Conservation (phyloP, 306 rosid species). For the Luffa acutangula region DNA sequence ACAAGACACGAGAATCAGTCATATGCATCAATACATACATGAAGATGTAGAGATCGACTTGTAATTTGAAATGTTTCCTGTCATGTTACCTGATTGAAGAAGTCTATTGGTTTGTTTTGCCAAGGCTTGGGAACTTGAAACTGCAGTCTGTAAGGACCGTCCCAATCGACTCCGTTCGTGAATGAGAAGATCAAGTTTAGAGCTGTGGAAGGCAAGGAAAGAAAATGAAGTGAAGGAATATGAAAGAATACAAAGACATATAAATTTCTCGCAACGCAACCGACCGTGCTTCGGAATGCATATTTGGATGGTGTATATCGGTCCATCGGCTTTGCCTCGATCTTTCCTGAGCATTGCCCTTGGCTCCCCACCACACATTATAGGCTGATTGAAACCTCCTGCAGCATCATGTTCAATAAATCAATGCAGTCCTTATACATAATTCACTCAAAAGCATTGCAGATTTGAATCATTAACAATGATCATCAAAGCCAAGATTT, state of each 20-base stretch:
- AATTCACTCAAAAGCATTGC: background rate
- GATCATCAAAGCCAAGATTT: background rate
- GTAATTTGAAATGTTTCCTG: background rate
- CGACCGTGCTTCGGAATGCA: constrained; percentile 78
- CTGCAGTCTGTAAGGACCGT: constrained; percentile 80
- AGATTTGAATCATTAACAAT: background rate
- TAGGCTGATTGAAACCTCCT: constrained; percentile 98
- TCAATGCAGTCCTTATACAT: background rate
- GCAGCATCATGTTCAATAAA: constrained; percentile 4
- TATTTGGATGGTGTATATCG: constrained; percentile 71
- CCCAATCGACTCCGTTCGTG: constrained; percentile 93
- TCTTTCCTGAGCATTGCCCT: constrained; percentile 67
- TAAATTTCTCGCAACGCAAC: constrained; percentile 4
- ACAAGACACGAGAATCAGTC: background rate
- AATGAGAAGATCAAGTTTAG: constrained; percentile 80
- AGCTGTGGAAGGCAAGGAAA: constrained; percentile 30
- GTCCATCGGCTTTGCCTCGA: constrained; percentile 83
- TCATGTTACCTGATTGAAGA: constrained; percentile 62
- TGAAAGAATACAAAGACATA: background rate
- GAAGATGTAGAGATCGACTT: background rate
- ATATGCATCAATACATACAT: background rate
- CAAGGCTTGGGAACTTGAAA: constrained; percentile 59
- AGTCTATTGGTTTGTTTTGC: constrained; percentile 62
- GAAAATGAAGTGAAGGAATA: constrained; percentile 4
- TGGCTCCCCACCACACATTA: constrained; percentile 94